A percentile compares a stretch with the other conserved stretches of the same genome.
phyloP scores from a whole-genome alignment of 345 rosid genomes.

The Ceriops decandra region DNA sequence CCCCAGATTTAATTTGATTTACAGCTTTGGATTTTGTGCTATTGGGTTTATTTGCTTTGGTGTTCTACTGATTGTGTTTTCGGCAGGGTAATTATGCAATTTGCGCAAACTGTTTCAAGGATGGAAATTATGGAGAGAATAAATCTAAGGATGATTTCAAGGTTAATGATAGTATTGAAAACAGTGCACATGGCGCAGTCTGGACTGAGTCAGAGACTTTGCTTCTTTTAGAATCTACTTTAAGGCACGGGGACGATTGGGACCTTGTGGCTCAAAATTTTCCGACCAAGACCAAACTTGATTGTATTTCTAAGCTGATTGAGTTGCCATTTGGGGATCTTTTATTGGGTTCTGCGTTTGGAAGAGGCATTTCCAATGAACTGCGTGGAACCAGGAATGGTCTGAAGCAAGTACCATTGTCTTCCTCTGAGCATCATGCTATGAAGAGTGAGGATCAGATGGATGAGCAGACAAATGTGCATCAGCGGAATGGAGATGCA shows the following conservation, averaged over 20 bases:
- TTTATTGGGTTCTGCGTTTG: constrained; percentile 42
- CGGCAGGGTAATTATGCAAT: constrained; percentile 44
- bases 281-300: constrained; percentile 63
- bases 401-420: constrained; percentile 21
- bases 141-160: constrained; percentile 54
- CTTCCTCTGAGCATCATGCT: constrained; percentile 34
- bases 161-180: constrained; percentile 31
- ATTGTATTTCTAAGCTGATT: constrained; percentile 78
- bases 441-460: constrained; percentile 31
- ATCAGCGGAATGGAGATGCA: constrained; percentile 40
- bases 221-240: constrained; percentile 70
- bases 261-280: constrained; percentile 80
- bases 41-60: neutral
- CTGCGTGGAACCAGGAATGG: constrained; percentile 19
- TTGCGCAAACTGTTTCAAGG: constrained; percentile 62
- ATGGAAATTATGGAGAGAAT: constrained; percentile 57
- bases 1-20: neutral
- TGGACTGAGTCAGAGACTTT: constrained; percentile 91
- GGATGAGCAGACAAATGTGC: constrained; percentile 28
- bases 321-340: constrained; percentile 88
- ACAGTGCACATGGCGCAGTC: constrained; percentile 29
- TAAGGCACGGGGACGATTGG: constrained; percentile 87
- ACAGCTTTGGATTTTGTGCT: neutral
- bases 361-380: constrained; percentile 30
- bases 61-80: constrained; percentile 7